Base-by-base conservation (phyloP, 129 eudicot genomes). In the Pulicaria dysenterica region DNA sequence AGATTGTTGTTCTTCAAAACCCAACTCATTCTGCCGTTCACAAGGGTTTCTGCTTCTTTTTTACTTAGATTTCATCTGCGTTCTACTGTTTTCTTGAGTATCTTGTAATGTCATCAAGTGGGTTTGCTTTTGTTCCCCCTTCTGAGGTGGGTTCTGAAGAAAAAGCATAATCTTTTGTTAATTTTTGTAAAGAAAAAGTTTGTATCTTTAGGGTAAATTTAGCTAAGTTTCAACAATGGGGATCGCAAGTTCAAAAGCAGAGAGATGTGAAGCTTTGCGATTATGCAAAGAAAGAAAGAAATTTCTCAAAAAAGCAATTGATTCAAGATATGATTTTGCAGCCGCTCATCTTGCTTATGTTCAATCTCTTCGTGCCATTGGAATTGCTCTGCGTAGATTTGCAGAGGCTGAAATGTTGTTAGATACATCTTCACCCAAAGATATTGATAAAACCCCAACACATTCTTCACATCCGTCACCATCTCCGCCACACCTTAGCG, bases 281-380 rank as follows among this genome's bases (percentile, higher is more conserved):
- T 81, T 95, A 64, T 95, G 99, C 78, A 88, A 83, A 78, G 96
- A 83, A 60, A 76, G 99, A 83, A 88, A 88, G 78, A 83, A 73
- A 77, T 84, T 91, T 74, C 81, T 91, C 36, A 88, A 91, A 58
- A 85, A 82, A 73, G 97, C 99, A 0, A 83, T 91, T 40, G 96
- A 95, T 80, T 90, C 96, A 12, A 80, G 99, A 77, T 95, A 83
- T 58, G 83, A 84, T 73, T 83, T 91, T 53, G 97, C 97, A 64
- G 99, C 97, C 8, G 92, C 97, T 38, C 97, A 95, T 83, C 88
- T 88, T 67, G 80, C 97, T 31, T 95, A 95, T 49, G 76, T 85
- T 76, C 87, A 85, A 54, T 88, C 96, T 4, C 92, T 91, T 49
- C 78, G 77, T 55, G 85, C 74, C 50, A 78, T 86, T 17, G 99